Evolutionary conservation across 495 filamentous ascomycete species (phyloP).

Genomic region (Lophium mytilinum): DNA sequence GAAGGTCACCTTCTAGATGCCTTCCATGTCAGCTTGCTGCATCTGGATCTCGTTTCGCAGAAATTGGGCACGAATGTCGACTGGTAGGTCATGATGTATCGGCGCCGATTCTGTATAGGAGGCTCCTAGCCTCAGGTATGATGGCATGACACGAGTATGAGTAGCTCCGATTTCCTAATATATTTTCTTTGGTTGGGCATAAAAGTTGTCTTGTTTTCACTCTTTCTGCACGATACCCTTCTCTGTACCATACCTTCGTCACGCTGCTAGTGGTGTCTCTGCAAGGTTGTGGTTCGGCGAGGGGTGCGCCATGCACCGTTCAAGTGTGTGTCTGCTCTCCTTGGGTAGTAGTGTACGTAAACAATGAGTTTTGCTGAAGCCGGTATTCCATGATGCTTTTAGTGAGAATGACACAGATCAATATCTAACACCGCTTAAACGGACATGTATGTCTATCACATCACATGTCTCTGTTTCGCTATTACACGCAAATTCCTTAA

Average conservation of each 20-base stretch:
- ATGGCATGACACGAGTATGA: neutral
- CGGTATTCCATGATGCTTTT: too few species aligned
- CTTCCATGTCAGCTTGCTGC: constrained; percentile 33
- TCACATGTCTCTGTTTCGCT: too few species aligned
- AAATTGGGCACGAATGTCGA: neutral
- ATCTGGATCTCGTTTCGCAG: constrained; percentile 19
- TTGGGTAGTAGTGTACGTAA: too few species aligned
- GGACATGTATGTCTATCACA: too few species aligned
- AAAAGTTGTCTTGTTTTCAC: neutral
- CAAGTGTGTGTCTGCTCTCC: too few species aligned
- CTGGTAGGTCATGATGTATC: neutral
- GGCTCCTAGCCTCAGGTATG: neutral
- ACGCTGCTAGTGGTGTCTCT: neutral
- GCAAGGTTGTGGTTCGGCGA: neutral
- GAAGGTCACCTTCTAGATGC: constrained; percentile 68
- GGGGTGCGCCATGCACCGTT: neutral
- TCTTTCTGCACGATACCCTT: neutral
- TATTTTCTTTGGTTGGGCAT: neutral
- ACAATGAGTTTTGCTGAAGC: too few species aligned
- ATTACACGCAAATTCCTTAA: too few species aligned
- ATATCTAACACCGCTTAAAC: too few species aligned
- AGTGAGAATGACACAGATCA: too few species aligned
- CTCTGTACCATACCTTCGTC: neutral
- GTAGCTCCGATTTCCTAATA: neutral
- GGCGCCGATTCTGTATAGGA: neutral